Evolutionary conservation across 139 green algal genomes (phyloP).

Genomic region (Tetradesmus lagerheimii): DNA sequence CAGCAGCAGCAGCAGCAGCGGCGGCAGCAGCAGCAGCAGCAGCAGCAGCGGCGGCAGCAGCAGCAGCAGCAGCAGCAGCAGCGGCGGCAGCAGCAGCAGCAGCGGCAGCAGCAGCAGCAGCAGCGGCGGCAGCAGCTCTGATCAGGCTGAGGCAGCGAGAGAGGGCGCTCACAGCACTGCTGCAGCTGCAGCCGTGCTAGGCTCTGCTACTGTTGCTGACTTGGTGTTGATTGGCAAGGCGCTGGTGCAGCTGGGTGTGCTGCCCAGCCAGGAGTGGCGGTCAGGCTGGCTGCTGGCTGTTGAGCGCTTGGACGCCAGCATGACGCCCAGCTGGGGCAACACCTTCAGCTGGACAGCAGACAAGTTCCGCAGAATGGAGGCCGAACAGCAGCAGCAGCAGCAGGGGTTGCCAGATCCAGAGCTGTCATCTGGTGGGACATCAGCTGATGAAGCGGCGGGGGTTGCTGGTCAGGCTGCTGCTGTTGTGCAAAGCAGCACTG

Average conservation of each 20-base stretch:
- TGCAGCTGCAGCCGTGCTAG: not conserved
- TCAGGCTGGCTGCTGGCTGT: not conserved
- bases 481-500: not conserved
- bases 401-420: not conserved
- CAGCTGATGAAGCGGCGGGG: not conserved
- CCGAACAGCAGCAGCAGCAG: not conserved
- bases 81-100: not conserved
- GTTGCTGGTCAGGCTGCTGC: too few relatives aligned
- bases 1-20: not conserved
- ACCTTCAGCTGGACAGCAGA: not conserved
- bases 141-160: too few relatives aligned
- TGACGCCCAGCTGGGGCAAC: not conserved
- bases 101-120: not conserved
- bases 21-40: not conserved
- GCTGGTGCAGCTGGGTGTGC: slow-evolving; percentile 10
- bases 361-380: not conserved
- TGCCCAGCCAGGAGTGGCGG: not conserved
- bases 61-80: not conserved
- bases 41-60: not conserved
- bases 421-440: not conserved
- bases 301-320: not conserved
- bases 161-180: too few relatives aligned
- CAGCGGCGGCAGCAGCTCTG: too few relatives aligned
- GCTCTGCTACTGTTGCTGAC: not conserved
- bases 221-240: slow-evolving; percentile 7